A percentile compares a stretch with the other conserved stretches of the same genome.
These are phyloP conservation scores for Neofusicoccum laricinum DNA, from an alignment of 2,329 filamentous ascomycete genomes.

Conservation along the genomic window DNA sequence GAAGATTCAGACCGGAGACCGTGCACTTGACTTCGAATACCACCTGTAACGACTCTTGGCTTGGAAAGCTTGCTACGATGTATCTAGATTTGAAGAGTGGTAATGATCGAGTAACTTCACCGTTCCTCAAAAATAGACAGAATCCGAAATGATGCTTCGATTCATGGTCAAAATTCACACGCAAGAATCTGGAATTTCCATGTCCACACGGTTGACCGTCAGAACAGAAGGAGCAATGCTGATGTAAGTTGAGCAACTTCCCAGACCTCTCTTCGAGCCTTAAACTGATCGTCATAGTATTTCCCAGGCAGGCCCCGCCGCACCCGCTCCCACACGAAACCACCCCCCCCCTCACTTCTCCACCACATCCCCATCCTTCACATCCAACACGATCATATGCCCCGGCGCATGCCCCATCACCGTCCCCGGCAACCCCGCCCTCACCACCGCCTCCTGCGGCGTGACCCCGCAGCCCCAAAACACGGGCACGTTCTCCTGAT, in stretches of 20 bases:
- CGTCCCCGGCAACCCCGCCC: conserved; percentile 51
- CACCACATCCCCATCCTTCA: conserved; percentile 11
- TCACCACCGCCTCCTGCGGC: conserved; percentile 62
- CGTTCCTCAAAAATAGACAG: too few relatives aligned
- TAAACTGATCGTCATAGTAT: too few relatives aligned
- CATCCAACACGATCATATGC: conserved; percentile 60
- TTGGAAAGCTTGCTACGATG: not conserved
- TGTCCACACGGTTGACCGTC: too few relatives aligned
- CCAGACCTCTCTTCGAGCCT: too few relatives aligned
- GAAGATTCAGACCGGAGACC: conserved; percentile 47
- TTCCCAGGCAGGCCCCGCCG: too few relatives aligned
- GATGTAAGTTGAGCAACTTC: too few relatives aligned
- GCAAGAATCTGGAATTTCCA: too few relatives aligned
- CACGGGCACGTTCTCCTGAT: conserved; percentile 50
- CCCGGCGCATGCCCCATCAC: conserved; percentile 63
- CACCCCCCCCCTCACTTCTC: not conserved
- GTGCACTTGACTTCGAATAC: conserved; percentile 49
- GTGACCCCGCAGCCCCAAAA: conserved; percentile 67
- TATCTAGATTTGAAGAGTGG: not conserved
- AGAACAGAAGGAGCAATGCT: too few relatives aligned
- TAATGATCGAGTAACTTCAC: not conserved
- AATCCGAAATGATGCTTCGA: too few relatives aligned
- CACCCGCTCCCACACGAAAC: too few relatives aligned
- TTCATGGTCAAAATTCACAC: too few relatives aligned
- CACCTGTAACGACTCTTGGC: conserved; percentile 25